These are phyloP conservation scores for Aphanomyces stellatus DNA, from an alignment of 352 stramenopile species.

Conservation along the genomic window DNA sequence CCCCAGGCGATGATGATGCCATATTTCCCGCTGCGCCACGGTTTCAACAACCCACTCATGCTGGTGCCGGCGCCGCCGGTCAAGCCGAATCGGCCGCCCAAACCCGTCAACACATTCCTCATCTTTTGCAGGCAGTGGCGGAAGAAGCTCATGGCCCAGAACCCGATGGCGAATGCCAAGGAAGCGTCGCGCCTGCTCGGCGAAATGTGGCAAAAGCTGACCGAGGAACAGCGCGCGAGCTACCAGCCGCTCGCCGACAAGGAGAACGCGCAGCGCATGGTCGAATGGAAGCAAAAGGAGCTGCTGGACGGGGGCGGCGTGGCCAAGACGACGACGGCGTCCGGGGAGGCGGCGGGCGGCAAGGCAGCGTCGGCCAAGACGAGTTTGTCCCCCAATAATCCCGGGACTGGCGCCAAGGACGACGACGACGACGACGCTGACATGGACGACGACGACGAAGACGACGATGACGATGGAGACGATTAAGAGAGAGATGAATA, in stretches of 20 bases:
- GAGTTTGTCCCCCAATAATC: constrained; percentile 18
- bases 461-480: constrained; percentile 31
- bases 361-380: constrained; percentile 10
- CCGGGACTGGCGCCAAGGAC: constrained; percentile 24
- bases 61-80: constrained; percentile 22
- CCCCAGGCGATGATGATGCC: not conserved
- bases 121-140: constrained; percentile 77
- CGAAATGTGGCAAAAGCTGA: constrained; percentile 81
- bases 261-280: constrained; percentile 63
- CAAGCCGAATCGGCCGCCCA: constrained; percentile 63
- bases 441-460: constrained; percentile 45
- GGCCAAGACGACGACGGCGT: too few relatives aligned
- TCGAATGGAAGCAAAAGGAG: constrained; percentile 73
- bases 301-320: constrained; percentile 34
- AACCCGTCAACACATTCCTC: constrained; percentile 78
- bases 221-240: constrained; percentile 57
- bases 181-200: constrained; percentile 75
- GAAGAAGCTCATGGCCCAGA: constrained; percentile 73
- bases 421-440: constrained; percentile 35
- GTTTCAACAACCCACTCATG: constrained; percentile 29
- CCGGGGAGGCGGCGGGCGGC: not conserved
- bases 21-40: constrained; percentile 7
- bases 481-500: constrained; percentile 27
- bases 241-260: constrained; percentile 53
- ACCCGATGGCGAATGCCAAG: constrained; percentile 63